A percentile compares a stretch with the other conserved stretches of the same genome.
phyloP scores from a whole-genome alignment of 805 yeast genomes.

The Starmera amethionina region DNA sequence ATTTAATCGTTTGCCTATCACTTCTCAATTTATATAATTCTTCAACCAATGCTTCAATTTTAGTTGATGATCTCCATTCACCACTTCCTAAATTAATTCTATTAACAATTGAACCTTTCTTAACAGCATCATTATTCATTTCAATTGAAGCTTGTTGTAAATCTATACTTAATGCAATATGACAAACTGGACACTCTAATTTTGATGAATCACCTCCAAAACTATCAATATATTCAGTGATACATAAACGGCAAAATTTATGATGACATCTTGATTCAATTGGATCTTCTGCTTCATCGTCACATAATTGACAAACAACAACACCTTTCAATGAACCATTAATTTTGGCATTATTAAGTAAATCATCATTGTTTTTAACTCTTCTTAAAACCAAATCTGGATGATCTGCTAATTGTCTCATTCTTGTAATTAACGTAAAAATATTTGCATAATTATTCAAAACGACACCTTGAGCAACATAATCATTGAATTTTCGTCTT shows the following conservation, averaged over 20 bases:
- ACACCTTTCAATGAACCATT: constrained; percentile 26
- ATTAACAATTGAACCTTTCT: constrained; percentile 69
- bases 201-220: constrained; percentile 48
- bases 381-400: constrained; percentile 89
- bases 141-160: constrained; percentile 78
- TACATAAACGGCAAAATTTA: constrained; percentile 85
- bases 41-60: constrained; percentile 92
- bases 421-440: constrained; percentile 89
- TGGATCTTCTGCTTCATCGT: constrained; percentile 97
- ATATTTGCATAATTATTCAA: constrained; percentile 94
- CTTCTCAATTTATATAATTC: constrained; percentile 82
- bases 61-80: constrained; percentile 90
- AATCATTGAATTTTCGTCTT: constrained; percentile 79
- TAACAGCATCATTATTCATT: constrained; percentile 42
- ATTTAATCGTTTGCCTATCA: constrained; percentile 81
- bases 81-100: constrained; percentile 73
- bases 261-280: constrained; percentile 93
- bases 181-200: constrained; percentile 92
- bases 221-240: constrained; percentile 81
- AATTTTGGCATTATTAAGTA: constrained; percentile 8
- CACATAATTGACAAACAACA: constrained; percentile 86
- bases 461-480: constrained; percentile 94
- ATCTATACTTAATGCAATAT: constrained; percentile 85
- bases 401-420: constrained; percentile 98
- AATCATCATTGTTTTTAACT: constrained; percentile 30